Evolutionary conservation across 2,329 filamentous ascomycete genomes (phyloP).

Genomic region (Xylaria sp.): DNA sequence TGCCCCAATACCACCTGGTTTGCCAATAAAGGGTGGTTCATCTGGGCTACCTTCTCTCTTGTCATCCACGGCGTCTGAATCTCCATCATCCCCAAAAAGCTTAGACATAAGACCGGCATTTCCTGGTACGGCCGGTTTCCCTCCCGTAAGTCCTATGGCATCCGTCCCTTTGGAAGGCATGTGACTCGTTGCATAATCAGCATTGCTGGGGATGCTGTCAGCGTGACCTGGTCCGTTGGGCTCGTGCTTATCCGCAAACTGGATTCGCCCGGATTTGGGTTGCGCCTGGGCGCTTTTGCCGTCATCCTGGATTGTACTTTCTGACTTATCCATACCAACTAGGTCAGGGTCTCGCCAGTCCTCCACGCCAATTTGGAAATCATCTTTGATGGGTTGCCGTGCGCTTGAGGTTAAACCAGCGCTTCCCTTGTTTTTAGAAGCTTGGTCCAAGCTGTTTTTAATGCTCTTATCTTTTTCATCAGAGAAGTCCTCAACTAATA

Average conservation of each 20-base stretch:
- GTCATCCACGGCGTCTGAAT: constrained; percentile 47
- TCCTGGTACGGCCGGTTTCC: constrained; percentile 42
- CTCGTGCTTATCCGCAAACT: constrained; percentile 37
- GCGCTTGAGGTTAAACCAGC: constrained; percentile 38
- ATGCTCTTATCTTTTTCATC: constrained; percentile 61
- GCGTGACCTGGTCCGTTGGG: constrained; percentile 65
- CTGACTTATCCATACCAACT: constrained; percentile 56
- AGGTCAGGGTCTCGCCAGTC: constrained; percentile 87
- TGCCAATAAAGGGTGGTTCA: constrained; percentile 42
- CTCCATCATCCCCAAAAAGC: constrained; percentile 60
- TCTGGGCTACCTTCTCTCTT: constrained; percentile 48
- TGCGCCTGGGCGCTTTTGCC: constrained; percentile 47
- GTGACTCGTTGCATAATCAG: constrained; percentile 69
- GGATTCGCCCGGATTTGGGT: constrained; percentile 40
- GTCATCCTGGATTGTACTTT: constrained; percentile 38
- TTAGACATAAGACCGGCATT: constrained; percentile 58
- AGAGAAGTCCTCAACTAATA: constrained; percentile 73
- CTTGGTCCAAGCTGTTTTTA: constrained; percentile 56
- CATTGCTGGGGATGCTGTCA: constrained; percentile 77
- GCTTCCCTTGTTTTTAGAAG: constrained; percentile 49
- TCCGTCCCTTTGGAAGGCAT: constrained; percentile 49
- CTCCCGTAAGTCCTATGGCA: constrained; percentile 46
- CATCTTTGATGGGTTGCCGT: constrained; percentile 58
- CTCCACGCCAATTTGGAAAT: constrained; percentile 84
- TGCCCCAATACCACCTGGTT: constrained; percentile 44